A percentile compares a stretch with the other conserved stretches of the same genome.
Evolutionary conservation across 2,329 filamentous ascomycete genomes (phyloP).

Genomic region (Aspergillus proliferans): DNA sequence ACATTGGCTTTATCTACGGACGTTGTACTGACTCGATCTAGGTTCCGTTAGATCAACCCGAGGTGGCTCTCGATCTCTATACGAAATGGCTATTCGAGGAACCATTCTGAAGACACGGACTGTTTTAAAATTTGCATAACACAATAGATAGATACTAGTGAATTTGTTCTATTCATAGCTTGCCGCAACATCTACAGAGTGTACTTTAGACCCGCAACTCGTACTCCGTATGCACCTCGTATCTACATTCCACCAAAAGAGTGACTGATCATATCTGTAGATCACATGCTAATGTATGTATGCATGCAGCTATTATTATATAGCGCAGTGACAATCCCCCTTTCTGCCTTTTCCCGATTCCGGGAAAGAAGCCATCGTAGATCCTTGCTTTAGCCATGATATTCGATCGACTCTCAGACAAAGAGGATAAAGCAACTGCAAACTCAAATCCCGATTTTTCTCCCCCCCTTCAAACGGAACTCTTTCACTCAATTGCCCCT

Average conservation of each 20-base stretch:
- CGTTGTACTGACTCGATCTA: neutral
- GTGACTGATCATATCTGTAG: too few relatives aligned
- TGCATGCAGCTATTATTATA: too few relatives aligned
- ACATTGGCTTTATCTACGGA: neutral
- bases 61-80: conserved; percentile 7
- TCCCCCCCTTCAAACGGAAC: neutral
- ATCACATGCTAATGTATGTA: too few relatives aligned
- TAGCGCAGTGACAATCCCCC: too few relatives aligned
- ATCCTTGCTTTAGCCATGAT: neutral
- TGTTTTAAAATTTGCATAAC: too few relatives aligned
- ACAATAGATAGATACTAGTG: too few relatives aligned
- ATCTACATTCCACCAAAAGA: neutral
- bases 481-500: neutral
- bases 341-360: too few relatives aligned
- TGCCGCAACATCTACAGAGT: too few relatives aligned
- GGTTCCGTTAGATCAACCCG: conserved; percentile 9
- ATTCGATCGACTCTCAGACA: neutral
- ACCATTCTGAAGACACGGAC: neutral
- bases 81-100: neutral
- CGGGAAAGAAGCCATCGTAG: neutral
- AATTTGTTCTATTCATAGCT: too few relatives aligned
- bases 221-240: neutral
- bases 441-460: neutral
- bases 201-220: too few relatives aligned
- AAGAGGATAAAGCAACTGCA: neutral